Evolutionary conservation across 768 basidiomycete genomes (phyloP).

Genomic region (Daedaleopsis nitida): DNA sequence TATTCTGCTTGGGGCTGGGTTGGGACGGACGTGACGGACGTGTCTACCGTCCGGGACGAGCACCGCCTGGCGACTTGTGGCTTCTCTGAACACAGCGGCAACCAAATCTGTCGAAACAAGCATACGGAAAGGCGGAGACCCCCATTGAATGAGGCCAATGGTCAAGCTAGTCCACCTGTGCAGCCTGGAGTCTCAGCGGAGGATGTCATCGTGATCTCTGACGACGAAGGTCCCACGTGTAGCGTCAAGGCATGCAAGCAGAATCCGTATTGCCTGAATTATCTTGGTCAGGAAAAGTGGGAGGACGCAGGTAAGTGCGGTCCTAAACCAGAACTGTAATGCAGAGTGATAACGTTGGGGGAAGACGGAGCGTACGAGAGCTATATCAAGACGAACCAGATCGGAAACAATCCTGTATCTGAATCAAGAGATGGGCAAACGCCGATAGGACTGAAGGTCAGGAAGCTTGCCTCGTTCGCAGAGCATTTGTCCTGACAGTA

Average conservation of each 20-base stretch:
- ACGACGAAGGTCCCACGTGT: constrained; percentile 61
- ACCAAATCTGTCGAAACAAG: constrained; percentile 61
- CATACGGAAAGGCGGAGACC: constrained; percentile 34
- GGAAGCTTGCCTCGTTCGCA: constrained; percentile 13
- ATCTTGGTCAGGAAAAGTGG: constrained; percentile 84
- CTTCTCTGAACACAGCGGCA: constrained; percentile 51
- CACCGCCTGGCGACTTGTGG: constrained; percentile 73
- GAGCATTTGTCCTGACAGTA: not conserved
- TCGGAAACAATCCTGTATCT: constrained; percentile 58
- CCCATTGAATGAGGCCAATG: constrained; percentile 1
- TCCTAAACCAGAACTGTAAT: constrained; percentile 16
- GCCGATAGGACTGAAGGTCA: constrained; percentile 80
- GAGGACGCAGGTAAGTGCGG: constrained; percentile 62
- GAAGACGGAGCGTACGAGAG: constrained; percentile 51
- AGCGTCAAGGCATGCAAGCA: constrained; percentile 64
- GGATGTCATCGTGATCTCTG: constrained; percentile 71
- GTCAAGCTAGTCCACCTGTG: constrained; percentile 1
- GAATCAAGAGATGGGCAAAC: constrained; percentile 50
- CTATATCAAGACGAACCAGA: constrained; percentile 53
- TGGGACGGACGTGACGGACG: constrained; percentile 57
- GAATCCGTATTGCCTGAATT: constrained; percentile 87
- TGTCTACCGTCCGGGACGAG: constrained; percentile 63
- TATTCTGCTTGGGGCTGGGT: constrained; percentile 82
- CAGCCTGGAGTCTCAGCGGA: constrained; percentile 50
- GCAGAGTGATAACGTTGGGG: constrained; percentile 5